phyloP scores from a whole-genome alignment of 352 stramenopile species.

The Globisporangium cylindrosporum region DNA sequence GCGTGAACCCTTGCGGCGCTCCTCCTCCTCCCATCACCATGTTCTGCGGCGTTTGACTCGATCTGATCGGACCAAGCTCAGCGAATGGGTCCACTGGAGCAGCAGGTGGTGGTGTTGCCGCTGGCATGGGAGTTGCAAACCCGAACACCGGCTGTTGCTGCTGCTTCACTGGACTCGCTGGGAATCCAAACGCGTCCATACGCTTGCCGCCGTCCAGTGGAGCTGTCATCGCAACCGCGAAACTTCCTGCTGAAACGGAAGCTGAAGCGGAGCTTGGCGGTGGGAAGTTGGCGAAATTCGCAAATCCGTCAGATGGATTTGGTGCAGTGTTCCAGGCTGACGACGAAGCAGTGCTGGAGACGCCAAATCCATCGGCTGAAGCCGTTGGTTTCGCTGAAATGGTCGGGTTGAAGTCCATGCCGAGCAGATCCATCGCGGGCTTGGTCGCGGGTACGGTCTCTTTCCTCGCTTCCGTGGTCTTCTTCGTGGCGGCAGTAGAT shows the following conservation, averaged over 20 bases:
- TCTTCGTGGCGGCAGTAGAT: conserved; percentile 19
- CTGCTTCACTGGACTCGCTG: conserved; percentile 46
- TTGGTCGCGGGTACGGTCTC: conserved; percentile 33
- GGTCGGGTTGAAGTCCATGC: conserved; percentile 66
- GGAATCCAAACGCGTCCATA: conserved; percentile 55
- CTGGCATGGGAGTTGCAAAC: conserved; percentile 25
- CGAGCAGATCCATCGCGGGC: conserved; percentile 45
- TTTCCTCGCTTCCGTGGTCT: conserved; percentile 59
- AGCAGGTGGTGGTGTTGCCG: conserved; percentile 12
- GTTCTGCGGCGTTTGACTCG: not conserved
- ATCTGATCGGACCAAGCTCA: conserved; percentile 25
- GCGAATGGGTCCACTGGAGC: conserved; percentile 49
- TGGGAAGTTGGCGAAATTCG: conserved; percentile 63
- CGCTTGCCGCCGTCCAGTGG: conserved; percentile 20
- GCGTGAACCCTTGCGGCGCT: conserved; percentile 16
- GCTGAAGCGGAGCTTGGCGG: conserved; percentile 24
- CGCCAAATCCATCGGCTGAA: conserved; percentile 7
- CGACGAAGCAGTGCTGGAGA: not conserved
- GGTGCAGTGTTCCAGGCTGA: conserved; percentile 13
- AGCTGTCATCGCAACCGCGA: not conserved
- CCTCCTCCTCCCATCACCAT: conserved; percentile 13
- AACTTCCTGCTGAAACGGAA: not conserved
- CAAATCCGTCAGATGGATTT: conserved; percentile 36
- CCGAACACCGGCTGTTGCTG: conserved; percentile 29
- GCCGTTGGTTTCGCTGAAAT: conserved; percentile 29